Percentiles rank a stretch among this genome's conserved stretches.
Conservation (phyloP, 345 rosid genomes). For the Ceriops tagal region DNA sequence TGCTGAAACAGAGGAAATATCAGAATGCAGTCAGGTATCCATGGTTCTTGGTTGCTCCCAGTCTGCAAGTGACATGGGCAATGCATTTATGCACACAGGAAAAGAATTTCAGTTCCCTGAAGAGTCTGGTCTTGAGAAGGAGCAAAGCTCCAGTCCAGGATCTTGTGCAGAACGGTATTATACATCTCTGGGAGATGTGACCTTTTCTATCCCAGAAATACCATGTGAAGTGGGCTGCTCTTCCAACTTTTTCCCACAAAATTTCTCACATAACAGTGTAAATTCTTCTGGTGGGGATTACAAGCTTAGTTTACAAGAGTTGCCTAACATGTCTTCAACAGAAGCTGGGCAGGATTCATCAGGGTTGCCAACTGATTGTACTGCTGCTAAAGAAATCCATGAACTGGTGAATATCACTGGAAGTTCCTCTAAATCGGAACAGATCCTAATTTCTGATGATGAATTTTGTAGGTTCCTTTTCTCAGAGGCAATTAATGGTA, state of each 20-base stretch:
- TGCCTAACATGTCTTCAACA: slow-evolving; percentile 41
- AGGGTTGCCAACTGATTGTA: slow-evolving; percentile 38
- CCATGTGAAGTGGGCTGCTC: slow-evolving; percentile 54
- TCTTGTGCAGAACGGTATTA: slow-evolving; percentile 58
- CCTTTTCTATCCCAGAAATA: slow-evolving; percentile 50
- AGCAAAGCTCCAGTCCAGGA: slow-evolving; percentile 52
- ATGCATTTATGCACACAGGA: slow-evolving; percentile 33
- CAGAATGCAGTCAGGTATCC: slow-evolving; percentile 92
- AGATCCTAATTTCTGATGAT: slow-evolving; percentile 68
- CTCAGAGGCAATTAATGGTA: slow-evolving; percentile 48
- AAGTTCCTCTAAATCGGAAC: slow-evolving; percentile 40
- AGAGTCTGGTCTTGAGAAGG: slow-evolving; percentile 42
- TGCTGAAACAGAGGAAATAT: slow-evolving; percentile 63
- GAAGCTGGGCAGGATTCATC: slow-evolving; percentile 50
- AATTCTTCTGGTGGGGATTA: slow-evolving; percentile 39
- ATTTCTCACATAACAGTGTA: slow-evolving; percentile 35
- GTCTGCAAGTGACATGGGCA: slow-evolving; percentile 54
- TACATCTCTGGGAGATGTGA: slow-evolving; percentile 47
- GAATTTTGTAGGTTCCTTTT: slow-evolving; percentile 83
- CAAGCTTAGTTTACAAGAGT: slow-evolving; percentile 45
- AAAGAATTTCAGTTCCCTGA: slow-evolving; percentile 50
- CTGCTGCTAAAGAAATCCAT: slow-evolving; percentile 38
- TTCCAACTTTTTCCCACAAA: slow-evolving; percentile 42
- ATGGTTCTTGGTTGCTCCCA: slow-evolving; percentile 52
- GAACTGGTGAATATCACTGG: slow-evolving; percentile 37